Base-by-base conservation (phyloP, 768 basidiomycete genomes). In the Termitomyces sp. region DNA sequence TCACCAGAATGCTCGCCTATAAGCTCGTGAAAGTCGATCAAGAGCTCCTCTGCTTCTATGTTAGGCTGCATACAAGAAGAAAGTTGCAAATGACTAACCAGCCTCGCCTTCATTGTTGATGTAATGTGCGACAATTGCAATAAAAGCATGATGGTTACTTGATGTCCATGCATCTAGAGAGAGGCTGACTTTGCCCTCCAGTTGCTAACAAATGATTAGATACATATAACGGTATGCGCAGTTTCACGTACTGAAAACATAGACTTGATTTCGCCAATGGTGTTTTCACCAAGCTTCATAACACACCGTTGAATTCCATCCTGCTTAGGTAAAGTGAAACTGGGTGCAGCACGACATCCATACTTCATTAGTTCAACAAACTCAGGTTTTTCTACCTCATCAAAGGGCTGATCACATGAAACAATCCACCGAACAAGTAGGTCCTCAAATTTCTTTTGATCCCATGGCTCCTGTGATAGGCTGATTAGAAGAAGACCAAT, bases 11-110 rank as follows among this genome's bases (percentile, higher is more conserved):
- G 73, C 40, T 70, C 63, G 1, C 72, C 69, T n/a, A 70, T 51
- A 3, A 76, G 53, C 61, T 76, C 71, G 1, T 61, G 45, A 48
- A 76, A 74, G 53, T 75, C 70, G 44, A 76, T 73, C 0, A 76
- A 2, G n/a, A 68, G 45, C 45, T 76, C 74, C 58, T 75, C 73
- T 74, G n/a, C n/a, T n/a, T n/a, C n/a, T n/a, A n/a, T n/a, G n/a
- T n/a, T n/a, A n/a, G n/a, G n/a, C n/a, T n/a, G n/a, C n/a, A n/a
- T n/a, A n/a, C n/a, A n/a, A n/a, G n/a, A n/a, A n/a, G n/a, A n/a
- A n/a, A n/a, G n/a, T n/a, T n/a, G n/a, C n/a, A n/a, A n/a, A n/a
- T n/a, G n/a, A n/a, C n/a, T n/a, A n/a, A n/a, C n/a, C n/a, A n/a
- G n/a, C 61, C n/a, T 59, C 48, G 5, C 66, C 60, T n/a, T 64